Percentiles rank a stretch among this genome's conserved stretches.
Conservation (phyloP, 306 rosid species). For the Carpinus viminea region DNA sequence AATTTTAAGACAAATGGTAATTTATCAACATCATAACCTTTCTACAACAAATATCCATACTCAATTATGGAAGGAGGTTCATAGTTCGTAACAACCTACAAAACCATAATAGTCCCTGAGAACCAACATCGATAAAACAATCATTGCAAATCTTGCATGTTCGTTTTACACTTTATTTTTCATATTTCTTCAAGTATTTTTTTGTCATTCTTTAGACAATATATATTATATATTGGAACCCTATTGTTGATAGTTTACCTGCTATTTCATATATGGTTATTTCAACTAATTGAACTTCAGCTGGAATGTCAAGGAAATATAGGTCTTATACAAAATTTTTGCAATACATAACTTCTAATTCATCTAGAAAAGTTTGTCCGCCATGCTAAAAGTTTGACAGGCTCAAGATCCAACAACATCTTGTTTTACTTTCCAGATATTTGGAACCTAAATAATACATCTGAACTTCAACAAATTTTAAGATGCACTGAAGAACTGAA, state of each 20-base stretch:
- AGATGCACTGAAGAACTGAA: not conserved
- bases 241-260: not conserved
- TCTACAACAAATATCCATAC: not conserved
- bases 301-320: not conserved
- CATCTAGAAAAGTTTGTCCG: not conserved
- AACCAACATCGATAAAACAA: not conserved
- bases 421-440: not conserved
- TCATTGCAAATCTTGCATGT: not conserved
- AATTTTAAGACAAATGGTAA: too few species aligned
- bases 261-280: not conserved
- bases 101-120: not conserved
- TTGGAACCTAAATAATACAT: not conserved
- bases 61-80: not conserved
- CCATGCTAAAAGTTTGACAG: not conserved
- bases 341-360: not conserved
- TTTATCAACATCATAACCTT: too few species aligned
- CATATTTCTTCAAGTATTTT: not conserved
- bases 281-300: not conserved
- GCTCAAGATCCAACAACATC: not conserved
- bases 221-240: not conserved
- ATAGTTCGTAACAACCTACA: not conserved
- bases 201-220: not conserved
- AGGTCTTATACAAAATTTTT: not conserved
- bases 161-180: not conserved
- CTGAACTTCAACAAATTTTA: not conserved